Evolutionary conservation across 2,329 filamentous ascomycete species (phyloP).

Genomic region (Balansia obtecta): DNA sequence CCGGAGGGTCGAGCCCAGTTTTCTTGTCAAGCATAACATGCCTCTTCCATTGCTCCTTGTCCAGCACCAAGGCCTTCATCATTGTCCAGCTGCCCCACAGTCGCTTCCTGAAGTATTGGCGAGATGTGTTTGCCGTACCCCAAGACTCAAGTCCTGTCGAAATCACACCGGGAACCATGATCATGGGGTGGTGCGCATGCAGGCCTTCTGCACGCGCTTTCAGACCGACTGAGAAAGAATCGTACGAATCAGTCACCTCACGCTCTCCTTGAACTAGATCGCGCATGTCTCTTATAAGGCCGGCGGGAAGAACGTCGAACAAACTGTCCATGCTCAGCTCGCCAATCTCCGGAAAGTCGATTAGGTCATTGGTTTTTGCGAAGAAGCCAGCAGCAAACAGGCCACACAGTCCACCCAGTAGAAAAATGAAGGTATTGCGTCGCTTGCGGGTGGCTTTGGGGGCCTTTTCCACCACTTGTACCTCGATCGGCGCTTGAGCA

Average conservation of each 20-base stretch:
- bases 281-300: constrained; percentile 72
- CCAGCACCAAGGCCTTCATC: constrained; percentile 88
- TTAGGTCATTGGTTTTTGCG: constrained; percentile 77
- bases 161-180: constrained; percentile 97
- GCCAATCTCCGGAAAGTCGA: constrained; percentile 58
- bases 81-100: constrained; percentile 98
- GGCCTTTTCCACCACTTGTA: constrained; percentile 31
- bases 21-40: constrained; percentile 94
- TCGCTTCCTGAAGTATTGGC: constrained; percentile 85
- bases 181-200: constrained; percentile 70
- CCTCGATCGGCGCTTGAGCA: constrained; percentile 17
- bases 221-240: constrained; percentile 83
- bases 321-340: constrained; percentile 77
- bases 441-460: constrained; percentile 50
- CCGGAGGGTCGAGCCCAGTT: constrained; percentile 82
- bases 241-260: constrained; percentile 72
- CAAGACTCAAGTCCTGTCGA: constrained; percentile 94
- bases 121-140: constrained; percentile 76
- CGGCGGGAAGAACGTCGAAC: constrained; percentile 77
- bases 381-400: constrained; percentile 84
- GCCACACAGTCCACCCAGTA: constrained; percentile 80
- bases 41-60: constrained; percentile 88
- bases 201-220: constrained; percentile 75
- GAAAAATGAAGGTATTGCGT: constrained; percentile 70
- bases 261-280: constrained; percentile 80